Evolutionary conservation across 495 filamentous ascomycete genomes (phyloP), one percentile per base, ranked within the genome.

Genomic region (Annulohypoxylon stygium): DNA sequence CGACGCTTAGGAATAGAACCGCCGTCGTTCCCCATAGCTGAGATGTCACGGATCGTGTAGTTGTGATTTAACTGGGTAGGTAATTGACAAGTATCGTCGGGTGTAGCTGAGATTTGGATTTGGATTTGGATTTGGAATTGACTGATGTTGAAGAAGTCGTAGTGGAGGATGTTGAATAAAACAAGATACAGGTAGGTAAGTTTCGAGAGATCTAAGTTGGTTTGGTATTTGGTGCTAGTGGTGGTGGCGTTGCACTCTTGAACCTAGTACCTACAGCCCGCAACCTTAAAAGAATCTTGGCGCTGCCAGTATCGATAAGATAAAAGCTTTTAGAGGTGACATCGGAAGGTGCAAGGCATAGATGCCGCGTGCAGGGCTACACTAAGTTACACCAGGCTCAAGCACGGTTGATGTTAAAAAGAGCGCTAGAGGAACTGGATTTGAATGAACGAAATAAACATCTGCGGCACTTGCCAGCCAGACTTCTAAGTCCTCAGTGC

Each of bases 1-100:
- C 96, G 92, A 34, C 96, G 93, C 55, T 91, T 98, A 11, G 96
- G 96, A 67, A 99, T 99, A 30, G 80, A 86, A 70, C 87, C 95
- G 74, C 96, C 95, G 78, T 98, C 95, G 81, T 98, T 98, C 83
- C 95, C 96, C 95, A 98, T 98, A 68, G 53, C 79, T 57, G 25
- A 23, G 55, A 54, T 50, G 11, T 30, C 30, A 30, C 30, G 30
- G 30, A 6, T 30, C 1, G 30, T 4, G 20, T 30, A 30, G 48
- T 7, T n/a, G 16, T 34, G 5, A 18, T 6, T 33, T 43, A 14
- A 10, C 43, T 14, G 8, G 16, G 41, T 16, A 51, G 20, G 8
- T 12, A 4, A 25, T 51, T 11, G 18, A 26, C 18, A 47, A 7
- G 18, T 6, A 20, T 51, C 20, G 1, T 9, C 2, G 47, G 47